These are phyloP conservation scores for Fusarium nematophilum DNA, from an alignment of 2,329 filamentous ascomycete species.

Conservation along the genomic window DNA sequence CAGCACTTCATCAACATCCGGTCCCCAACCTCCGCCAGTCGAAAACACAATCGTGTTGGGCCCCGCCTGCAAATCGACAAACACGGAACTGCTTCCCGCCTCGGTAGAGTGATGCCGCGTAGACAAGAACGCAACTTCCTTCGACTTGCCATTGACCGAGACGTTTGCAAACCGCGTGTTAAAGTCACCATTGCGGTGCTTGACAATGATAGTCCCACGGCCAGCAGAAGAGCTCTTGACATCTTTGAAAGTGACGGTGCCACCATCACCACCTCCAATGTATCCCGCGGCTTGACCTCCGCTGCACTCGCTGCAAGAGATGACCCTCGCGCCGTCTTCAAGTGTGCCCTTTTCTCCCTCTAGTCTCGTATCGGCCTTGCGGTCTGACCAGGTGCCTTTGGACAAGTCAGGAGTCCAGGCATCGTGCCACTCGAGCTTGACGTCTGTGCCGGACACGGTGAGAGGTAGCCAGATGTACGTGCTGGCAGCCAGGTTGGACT, in stretches of 20 bases:
- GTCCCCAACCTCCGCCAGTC: constrained; percentile 54
- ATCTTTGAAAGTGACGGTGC: constrained; percentile 59
- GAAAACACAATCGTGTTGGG: constrained; percentile 62
- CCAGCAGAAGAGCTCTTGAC: constrained; percentile 58
- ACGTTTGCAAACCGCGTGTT: constrained; percentile 64
- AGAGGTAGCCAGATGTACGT: constrained; percentile 76
- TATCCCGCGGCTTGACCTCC: constrained; percentile 63
- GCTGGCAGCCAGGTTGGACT: constrained; percentile 66
- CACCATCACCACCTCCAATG: constrained; percentile 60
- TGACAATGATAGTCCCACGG: constrained; percentile 63
- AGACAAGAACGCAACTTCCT: constrained; percentile 66
- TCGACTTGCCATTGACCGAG: constrained; percentile 63
- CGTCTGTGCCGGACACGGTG: constrained; percentile 61
- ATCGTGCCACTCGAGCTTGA: constrained; percentile 62
- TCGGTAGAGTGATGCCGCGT: constrained; percentile 54
- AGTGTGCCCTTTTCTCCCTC: constrained; percentile 64
- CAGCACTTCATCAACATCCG: constrained; percentile 59
- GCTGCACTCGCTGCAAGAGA: constrained; percentile 65
- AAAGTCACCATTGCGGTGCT: constrained; percentile 67
- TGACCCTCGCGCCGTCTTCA: constrained; percentile 55
- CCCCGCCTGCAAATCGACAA: constrained; percentile 60
- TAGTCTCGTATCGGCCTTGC: constrained; percentile 58
- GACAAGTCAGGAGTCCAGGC: constrained; percentile 64
- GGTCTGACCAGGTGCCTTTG: constrained; percentile 56
- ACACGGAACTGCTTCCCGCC: constrained; percentile 57